phyloP scores from a whole-genome alignment of 495 filamentous ascomycete genomes.

The Aspergillus asperescens region DNA sequence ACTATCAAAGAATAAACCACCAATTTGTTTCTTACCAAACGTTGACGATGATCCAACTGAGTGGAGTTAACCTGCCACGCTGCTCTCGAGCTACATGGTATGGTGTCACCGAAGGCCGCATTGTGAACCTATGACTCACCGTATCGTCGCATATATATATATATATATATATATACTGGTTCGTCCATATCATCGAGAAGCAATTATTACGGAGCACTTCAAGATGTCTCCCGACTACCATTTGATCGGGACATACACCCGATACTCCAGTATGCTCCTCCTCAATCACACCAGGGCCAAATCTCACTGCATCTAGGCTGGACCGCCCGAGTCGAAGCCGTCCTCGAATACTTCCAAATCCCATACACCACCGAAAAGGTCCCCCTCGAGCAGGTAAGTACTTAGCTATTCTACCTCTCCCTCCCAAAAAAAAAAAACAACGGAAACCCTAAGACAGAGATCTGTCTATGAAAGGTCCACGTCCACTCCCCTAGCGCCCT shows the following conservation, averaged over 20 bases:
- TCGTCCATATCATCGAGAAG: no score
- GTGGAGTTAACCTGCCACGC: no score
- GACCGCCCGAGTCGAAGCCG: slow-evolving; percentile 31
- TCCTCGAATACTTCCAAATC: slow-evolving; percentile 37
- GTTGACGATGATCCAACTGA: no score
- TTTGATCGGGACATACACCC: slow-evolving; percentile 29
- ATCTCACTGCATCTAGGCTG: slow-evolving; percentile 21
- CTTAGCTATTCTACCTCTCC: background rate
- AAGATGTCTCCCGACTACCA: slow-evolving; percentile 24
- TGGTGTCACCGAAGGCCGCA: no score
- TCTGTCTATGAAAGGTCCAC: slow-evolving; percentile 15
- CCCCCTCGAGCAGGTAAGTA: slow-evolving; percentile 22
- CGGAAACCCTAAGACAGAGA: background rate
- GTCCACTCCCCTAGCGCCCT: slow-evolving; percentile 26
- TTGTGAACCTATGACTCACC: no score
- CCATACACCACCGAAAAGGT: slow-evolving; percentile 23
- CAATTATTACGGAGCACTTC: no score
- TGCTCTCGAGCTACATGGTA: no score
- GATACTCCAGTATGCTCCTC: slow-evolving; percentile 30
- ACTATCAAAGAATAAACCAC: no score
- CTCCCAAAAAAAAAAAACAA: background rate
- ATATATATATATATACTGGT: no score
- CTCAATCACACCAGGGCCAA: background rate
- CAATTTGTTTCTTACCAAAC: no score
- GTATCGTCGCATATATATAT: no score